phyloP scores from a whole-genome alignment of 106 monocot genomes.

The Allium cepa region DNA sequence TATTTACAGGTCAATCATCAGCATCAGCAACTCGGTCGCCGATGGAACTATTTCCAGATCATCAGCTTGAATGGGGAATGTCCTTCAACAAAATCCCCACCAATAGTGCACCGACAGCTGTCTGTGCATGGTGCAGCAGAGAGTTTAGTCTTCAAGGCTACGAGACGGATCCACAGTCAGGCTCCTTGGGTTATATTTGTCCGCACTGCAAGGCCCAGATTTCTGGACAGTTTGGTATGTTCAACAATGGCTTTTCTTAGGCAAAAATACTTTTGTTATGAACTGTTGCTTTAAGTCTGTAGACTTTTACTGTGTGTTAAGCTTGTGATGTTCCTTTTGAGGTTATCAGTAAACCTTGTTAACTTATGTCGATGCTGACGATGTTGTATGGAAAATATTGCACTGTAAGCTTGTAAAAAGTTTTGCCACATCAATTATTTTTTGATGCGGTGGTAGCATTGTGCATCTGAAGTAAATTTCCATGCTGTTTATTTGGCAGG shows the following conservation, averaged over 20 bases:
- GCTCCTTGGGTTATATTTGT: conserved; percentile 62
- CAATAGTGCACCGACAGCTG: conserved; percentile 12
- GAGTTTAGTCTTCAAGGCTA: conserved; percentile 38
- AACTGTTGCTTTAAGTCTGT: too few species aligned
- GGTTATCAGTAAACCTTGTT: too few species aligned
- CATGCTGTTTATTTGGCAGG: too few species aligned
- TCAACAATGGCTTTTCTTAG: background rate
- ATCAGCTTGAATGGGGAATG: conserved; percentile 46
- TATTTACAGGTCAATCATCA: conserved; percentile 15
- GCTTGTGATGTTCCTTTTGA: too few species aligned
- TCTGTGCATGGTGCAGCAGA: conserved; percentile 68
- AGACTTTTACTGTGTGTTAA: too few species aligned
- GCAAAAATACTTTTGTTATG: too few species aligned
- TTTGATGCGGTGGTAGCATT: too few species aligned
- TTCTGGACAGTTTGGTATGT: conserved; percentile 22
- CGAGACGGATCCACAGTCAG: conserved; percentile 25
- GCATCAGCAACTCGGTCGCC: conserved; percentile 13
- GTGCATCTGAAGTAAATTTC: too few species aligned
- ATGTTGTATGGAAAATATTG: too few species aligned
- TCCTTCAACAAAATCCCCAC: conserved; percentile 21
- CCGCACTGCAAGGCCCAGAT: conserved; percentile 55
- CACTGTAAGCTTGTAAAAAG: too few species aligned
- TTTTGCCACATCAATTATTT: too few species aligned
- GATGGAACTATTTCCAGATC: conserved; percentile 24
- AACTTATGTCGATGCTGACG: too few species aligned